A percentile compares a stretch with the other conserved stretches of the same genome.
These are phyloP conservation scores for Leishmania amazonensis DNA, from an alignment of 208 protist genomes.

Conservation along the genomic window DNA sequence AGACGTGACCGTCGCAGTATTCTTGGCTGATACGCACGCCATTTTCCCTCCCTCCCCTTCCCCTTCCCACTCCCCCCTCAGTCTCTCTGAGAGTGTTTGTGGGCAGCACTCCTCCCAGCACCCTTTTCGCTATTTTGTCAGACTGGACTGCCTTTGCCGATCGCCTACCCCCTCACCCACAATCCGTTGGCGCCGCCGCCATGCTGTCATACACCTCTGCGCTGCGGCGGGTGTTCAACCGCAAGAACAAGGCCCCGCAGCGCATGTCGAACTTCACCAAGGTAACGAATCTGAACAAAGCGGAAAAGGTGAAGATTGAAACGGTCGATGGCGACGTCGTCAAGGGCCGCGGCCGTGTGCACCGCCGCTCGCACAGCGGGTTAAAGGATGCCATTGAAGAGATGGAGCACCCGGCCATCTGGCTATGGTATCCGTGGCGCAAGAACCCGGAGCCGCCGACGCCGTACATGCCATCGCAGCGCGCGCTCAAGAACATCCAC, in stretches of 20 bases:
- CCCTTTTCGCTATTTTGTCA: neutral
- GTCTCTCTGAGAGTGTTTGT: neutral
- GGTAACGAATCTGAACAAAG: slow-evolving; percentile 81
- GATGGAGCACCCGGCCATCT: slow-evolving; percentile 93
- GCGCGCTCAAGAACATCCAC: slow-evolving; percentile 91
- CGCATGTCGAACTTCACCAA: slow-evolving; percentile 81
- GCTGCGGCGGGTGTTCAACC: slow-evolving; percentile 52
- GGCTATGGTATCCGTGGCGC: slow-evolving; percentile 94
- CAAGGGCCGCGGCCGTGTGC: slow-evolving; percentile 80
- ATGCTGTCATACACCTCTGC: slow-evolving; percentile 53
- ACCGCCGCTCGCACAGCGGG: slow-evolving; percentile 77
- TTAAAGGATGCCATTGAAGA: slow-evolving; percentile 80
- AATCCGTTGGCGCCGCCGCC: neutral
- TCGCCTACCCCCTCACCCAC: neutral
- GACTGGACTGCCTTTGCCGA: neutral
- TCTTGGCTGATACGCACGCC: neutral
- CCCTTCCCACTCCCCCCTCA: neutral
- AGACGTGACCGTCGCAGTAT: neutral
- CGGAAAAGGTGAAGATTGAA: slow-evolving; percentile 67
- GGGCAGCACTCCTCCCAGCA: neutral
- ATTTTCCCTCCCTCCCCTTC: neutral
- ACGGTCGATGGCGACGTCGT: slow-evolving; percentile 86
- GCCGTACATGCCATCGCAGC: slow-evolving; percentile 85
- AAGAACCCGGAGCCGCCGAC: slow-evolving; percentile 91
- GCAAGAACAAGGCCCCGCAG: slow-evolving; percentile 69